Base-by-base conservation (phyloP, 139 green algal species). In the Pleodorina starrii region DNA sequence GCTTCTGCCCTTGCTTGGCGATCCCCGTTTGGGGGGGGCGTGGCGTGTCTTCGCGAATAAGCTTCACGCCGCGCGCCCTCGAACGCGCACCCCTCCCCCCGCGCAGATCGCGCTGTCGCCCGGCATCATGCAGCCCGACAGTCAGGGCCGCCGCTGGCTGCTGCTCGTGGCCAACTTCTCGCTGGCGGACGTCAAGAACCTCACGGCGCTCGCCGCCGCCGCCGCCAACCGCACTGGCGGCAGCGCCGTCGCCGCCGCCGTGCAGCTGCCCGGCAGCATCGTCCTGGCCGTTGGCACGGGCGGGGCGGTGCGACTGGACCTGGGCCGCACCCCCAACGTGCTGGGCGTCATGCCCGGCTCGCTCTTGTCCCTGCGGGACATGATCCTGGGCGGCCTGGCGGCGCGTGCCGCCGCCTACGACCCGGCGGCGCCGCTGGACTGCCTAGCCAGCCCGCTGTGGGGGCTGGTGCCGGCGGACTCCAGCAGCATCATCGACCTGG, bases 381-480 rank as follows among this genome's bases (percentile, higher is more conserved):
- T 89, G 9, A 32, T 59, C 1, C 38, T 89, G 69, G 11, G n/a
- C 25, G 69, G 23, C 32, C 69, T 89, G 84, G 25, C 83, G 36
- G 1, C 48, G 2, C 69, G 42, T 1, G 5, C 23, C 36, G 38
- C 44, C 5, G 14, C 9, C 10, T 89, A 89, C 84, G 40, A 43
- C 69, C 12, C 48, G 2, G 0, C 0, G 7, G 36, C 48, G n/a
- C 84, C 84, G 0, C 68, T 82, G 36, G 84, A 40, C 0, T 48
- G 73, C 14, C 84, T 89, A 14, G 50, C 19, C 5, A 73, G 48
- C 50, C 84, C 69, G 69, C 84, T 89, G 46, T 89, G 84, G 84
- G 84, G 69, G 12, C 25, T 89, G 48, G 32, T 69, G 25, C 48
- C 57, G 69, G 14, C 29, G 7, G 36, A 35, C 11, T 19, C 25